Percentiles rank a stretch among this genome's conserved stretches.
These are phyloP conservation scores for Biancaea sappan DNA, from an alignment of 306 rosid species.

Conservation along the genomic window DNA sequence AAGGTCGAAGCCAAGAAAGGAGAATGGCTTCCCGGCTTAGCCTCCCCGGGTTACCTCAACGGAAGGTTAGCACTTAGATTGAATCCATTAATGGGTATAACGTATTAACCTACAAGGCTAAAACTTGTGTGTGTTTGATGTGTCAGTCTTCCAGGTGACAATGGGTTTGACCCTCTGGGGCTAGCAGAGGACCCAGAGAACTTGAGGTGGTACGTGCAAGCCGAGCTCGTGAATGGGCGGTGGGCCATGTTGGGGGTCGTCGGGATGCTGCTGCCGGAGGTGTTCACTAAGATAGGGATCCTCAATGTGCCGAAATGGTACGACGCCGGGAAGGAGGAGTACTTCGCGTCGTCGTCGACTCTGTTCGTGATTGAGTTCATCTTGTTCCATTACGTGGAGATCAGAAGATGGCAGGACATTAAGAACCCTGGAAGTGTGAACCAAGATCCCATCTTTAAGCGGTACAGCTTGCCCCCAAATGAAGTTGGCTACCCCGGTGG, in stretches of 20 bases:
- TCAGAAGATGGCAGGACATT: conserved; percentile 98
- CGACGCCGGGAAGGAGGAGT: conserved; percentile 88
- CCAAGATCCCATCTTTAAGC: conserved; percentile 99
- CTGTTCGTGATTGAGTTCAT: conserved; percentile 98
- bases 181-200: conserved; percentile 99
- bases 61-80: conserved; percentile 61
- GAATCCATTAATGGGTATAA: no score
- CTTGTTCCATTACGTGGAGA: conserved; percentile 92
- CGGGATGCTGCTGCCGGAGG: conserved; percentile 95
- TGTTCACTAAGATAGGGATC: conserved; percentile 77
- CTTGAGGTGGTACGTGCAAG: conserved; percentile 84
- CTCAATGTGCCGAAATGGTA: conserved; percentile 84
- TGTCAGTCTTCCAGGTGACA: conserved; percentile 91
- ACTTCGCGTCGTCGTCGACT: conserved; percentile 94
- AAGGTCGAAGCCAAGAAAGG: conserved; percentile 92
- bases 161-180: conserved; percentile 92
- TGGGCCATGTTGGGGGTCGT: conserved; percentile 99
- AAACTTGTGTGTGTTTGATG: conserved; percentile 12
- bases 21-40: conserved; percentile 92
- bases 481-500: conserved; percentile 94
- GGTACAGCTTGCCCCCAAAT: conserved; percentile 80
- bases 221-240: conserved; percentile 86
- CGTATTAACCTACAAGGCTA: no score
- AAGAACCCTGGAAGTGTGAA: conserved; percentile 97
- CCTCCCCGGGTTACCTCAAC: conserved; percentile 78